These are phyloP conservation scores for Beauveria sp. DNA, from an alignment of 2,329 filamentous ascomycete genomes.

Conservation along the genomic window DNA sequence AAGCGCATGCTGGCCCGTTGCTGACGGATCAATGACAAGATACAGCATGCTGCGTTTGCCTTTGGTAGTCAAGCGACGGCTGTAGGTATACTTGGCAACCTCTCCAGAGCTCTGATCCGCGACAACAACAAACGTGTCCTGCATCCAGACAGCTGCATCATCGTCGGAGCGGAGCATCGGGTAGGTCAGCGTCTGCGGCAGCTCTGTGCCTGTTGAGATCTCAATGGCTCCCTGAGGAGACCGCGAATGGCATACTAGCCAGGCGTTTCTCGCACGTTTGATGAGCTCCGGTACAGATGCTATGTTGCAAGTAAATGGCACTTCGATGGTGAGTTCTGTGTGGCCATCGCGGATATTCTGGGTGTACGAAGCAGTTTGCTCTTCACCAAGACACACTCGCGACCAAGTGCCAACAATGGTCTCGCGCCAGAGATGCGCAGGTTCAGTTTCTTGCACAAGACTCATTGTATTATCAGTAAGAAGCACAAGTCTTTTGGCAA, in stretches of 20 bases:
- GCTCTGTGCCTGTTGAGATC: neutral
- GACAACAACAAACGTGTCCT: neutral
- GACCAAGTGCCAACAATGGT: neutral
- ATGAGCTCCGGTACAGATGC: neutral
- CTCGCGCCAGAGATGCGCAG: neutral
- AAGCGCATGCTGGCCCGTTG: neutral
- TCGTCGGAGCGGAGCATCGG: neutral
- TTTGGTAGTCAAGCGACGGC: neutral
- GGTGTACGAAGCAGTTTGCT: neutral
- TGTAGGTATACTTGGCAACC: neutral
- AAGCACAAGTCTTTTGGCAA: too few relatives aligned
- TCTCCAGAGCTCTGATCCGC: neutral
- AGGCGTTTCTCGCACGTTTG: neutral
- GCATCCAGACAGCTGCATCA: neutral
- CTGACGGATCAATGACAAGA: neutral
- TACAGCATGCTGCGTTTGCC: slow-evolving; percentile 6
- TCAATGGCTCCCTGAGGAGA: neutral
- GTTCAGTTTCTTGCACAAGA: neutral
- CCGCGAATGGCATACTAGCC: neutral
- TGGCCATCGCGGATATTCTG: slow-evolving; percentile 1
- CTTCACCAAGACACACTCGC: neutral
- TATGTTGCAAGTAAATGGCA: neutral
- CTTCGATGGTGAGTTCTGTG: slow-evolving; percentile 1
- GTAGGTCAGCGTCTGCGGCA: neutral
- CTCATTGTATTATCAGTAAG: neutral